Evolutionary conservation across 164 flowering plant genomes (phyloP).

Genomic region (Magnolia kwangsiensis): DNA sequence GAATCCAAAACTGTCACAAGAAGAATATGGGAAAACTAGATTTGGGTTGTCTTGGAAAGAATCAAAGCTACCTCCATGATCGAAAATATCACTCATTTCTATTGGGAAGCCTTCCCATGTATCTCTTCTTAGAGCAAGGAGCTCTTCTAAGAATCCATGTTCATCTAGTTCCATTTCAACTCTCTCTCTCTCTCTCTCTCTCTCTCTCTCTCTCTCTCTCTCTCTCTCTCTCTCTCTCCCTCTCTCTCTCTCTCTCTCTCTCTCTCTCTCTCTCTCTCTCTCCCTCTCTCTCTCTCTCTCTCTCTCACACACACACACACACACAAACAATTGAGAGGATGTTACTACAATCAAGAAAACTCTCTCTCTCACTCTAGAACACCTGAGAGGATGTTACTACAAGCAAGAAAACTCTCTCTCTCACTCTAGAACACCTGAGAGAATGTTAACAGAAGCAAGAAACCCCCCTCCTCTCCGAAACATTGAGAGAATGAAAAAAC

Average conservation of each 20-base stretch:
- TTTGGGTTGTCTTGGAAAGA: constrained; percentile 37
- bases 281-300: constrained; percentile 11
- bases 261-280: constrained; percentile 13
- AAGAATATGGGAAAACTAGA: constrained; percentile 32
- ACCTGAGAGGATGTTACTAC: neutral
- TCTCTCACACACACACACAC: neutral
- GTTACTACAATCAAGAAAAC: neutral
- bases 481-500: neutral
- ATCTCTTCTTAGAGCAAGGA: constrained; percentile 48
- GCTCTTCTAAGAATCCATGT: constrained; percentile 52
- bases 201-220: constrained; percentile 12
- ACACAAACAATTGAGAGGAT: neutral
- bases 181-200: constrained; percentile 13
- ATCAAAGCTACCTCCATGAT: constrained; percentile 24
- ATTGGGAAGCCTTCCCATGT: constrained; percentile 30
- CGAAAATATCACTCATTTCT: constrained; percentile 26
- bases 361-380: neutral
- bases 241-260: neutral
- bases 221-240: neutral
- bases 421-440: neutral
- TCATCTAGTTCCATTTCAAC: constrained; percentile 53
- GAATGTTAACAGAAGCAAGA: neutral
- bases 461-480: no score
- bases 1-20: constrained; percentile 21
- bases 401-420: neutral